Evolutionary conservation across 2,329 filamentous ascomycete genomes (phyloP).

Genomic region (Monilinia vaccinii-corymbosi): DNA sequence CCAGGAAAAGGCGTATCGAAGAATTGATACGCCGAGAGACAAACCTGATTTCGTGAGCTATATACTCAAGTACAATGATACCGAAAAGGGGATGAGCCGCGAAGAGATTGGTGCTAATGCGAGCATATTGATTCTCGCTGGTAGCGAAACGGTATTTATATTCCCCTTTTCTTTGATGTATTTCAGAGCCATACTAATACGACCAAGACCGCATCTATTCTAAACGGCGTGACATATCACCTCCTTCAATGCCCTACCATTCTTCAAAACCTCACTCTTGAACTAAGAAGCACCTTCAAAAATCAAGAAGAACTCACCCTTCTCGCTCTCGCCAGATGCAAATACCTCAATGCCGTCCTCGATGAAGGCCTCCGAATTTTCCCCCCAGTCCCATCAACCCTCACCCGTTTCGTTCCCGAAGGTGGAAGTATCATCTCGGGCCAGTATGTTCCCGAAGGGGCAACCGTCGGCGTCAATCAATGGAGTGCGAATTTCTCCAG

Average conservation of each 20-base stretch:
- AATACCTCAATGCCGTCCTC: slow-evolving; percentile 12
- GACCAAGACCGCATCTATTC: slow-evolving; percentile 28
- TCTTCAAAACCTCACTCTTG: slow-evolving; percentile 30
- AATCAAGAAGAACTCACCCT: slow-evolving; percentile 15
- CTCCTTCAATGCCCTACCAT: slow-evolving; percentile 42
- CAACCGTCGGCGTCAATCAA: background rate
- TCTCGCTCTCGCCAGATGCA: slow-evolving; percentile 10
- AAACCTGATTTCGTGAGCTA: slow-evolving; percentile 8
- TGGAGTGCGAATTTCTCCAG: background rate
- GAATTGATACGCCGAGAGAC: background rate
- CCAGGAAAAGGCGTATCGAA: background rate
- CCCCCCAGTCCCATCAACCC: slow-evolving; percentile 9
- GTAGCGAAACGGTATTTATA: slow-evolving; percentile 6
- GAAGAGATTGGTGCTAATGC: slow-evolving; percentile 6
- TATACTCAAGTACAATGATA: slow-evolving; percentile 3
- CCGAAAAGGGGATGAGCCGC: slow-evolving; percentile 4
- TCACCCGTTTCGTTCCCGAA: background rate
- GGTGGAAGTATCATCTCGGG: background rate
- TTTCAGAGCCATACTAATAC: slow-evolving; percentile 6
- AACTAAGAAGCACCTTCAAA: slow-evolving; percentile 35
- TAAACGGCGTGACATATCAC: slow-evolving; percentile 32
- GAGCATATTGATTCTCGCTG: background rate
- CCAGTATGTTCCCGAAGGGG: background rate
- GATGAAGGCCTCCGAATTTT: slow-evolving; percentile 15
- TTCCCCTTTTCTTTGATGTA: slow-evolving; percentile 13